These are phyloP conservation scores for Paecilomyces sp. DNA, from an alignment of 2,329 filamentous ascomycete species.

Conservation along the genomic window DNA sequence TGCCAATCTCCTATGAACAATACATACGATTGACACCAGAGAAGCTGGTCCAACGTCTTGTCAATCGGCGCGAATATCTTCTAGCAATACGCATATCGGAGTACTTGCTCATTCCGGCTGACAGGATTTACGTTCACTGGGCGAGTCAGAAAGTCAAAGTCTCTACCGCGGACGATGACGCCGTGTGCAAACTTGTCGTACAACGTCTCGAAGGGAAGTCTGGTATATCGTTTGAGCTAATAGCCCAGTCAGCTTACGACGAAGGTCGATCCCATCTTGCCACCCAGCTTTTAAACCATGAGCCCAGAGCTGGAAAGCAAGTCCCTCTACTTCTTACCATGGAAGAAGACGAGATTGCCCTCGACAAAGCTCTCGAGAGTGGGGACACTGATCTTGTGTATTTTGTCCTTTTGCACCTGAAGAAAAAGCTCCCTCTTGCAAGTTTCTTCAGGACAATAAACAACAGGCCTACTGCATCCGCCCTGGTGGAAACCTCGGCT, in stretches of 20 bases:
- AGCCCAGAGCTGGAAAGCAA: slow-evolving; percentile 90
- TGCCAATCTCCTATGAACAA: slow-evolving; percentile 89
- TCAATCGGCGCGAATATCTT: slow-evolving; percentile 85
- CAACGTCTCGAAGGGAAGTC: slow-evolving; percentile 78
- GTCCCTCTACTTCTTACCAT: slow-evolving; percentile 88
- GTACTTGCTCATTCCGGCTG: slow-evolving; percentile 77
- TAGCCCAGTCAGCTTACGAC: slow-evolving; percentile 87
- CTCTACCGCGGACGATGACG: slow-evolving; percentile 78
- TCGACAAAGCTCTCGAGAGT: slow-evolving; percentile 94
- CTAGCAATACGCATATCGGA: slow-evolving; percentile 82
- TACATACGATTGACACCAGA: slow-evolving; percentile 87
- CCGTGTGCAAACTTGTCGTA: slow-evolving; percentile 79
- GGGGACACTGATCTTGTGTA: slow-evolving; percentile 92
- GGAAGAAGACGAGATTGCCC: slow-evolving; percentile 89
- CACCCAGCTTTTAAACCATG: slow-evolving; percentile 84
- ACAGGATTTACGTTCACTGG: slow-evolving; percentile 94
- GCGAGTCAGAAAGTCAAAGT: slow-evolving; percentile 87
- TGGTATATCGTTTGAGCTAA: slow-evolving; percentile 91
- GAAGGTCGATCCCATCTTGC: slow-evolving; percentile 86
- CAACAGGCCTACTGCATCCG: slow-evolving; percentile 73
- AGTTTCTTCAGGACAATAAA: slow-evolving; percentile 92
- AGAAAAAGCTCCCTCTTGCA: slow-evolving; percentile 82
- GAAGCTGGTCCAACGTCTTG: slow-evolving; percentile 73
- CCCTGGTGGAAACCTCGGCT: slow-evolving; percentile 81
- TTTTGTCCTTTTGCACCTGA: slow-evolving; percentile 78